These are phyloP conservation scores for Closterium sp. DNA, from an alignment of 139 green algal genomes.

Conservation along the genomic window DNA sequence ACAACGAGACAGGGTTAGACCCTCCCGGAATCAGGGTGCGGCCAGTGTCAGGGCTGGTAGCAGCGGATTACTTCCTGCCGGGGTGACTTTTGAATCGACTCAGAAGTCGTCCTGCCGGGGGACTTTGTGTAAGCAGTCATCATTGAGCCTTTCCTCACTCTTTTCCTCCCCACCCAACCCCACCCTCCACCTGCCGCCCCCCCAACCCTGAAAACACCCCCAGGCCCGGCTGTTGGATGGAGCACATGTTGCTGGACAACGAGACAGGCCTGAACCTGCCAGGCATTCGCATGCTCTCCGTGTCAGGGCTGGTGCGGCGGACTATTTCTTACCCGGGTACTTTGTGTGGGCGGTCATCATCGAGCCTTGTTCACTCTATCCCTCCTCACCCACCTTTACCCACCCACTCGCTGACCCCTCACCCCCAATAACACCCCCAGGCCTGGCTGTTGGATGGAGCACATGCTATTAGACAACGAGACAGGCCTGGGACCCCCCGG, in stretches of 20 bases:
- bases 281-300: constrained; percentile 23
- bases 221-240: constrained; percentile 56
- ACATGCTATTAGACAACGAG: constrained; percentile 55
- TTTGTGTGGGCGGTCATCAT: constrained; percentile 50
- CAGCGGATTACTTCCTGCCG: too few species aligned
- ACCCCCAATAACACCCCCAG: too few species aligned
- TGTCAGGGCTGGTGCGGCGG: constrained; percentile 44
- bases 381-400: too few species aligned
- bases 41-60: constrained; percentile 37
- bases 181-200: too few species aligned
- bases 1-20: constrained; percentile 52
- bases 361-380: too few species aligned
- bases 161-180: too few species aligned
- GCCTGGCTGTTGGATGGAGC: constrained; percentile 56
- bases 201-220: too few species aligned
- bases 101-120: too few species aligned
- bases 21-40: constrained; percentile 34
- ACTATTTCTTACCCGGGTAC: constrained; percentile 52
- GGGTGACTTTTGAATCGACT: too few species aligned
- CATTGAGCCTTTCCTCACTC: too few species aligned
- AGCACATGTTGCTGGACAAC: constrained; percentile 57
- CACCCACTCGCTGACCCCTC: too few species aligned
- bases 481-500: constrained; percentile 44
- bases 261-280: constrained; percentile 50
- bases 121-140: too few species aligned